A percentile compares a stretch with the other conserved stretches of the same genome.
Conservation (phyloP, 75 land plant species). For the Cryptomeria japonica region DNA sequence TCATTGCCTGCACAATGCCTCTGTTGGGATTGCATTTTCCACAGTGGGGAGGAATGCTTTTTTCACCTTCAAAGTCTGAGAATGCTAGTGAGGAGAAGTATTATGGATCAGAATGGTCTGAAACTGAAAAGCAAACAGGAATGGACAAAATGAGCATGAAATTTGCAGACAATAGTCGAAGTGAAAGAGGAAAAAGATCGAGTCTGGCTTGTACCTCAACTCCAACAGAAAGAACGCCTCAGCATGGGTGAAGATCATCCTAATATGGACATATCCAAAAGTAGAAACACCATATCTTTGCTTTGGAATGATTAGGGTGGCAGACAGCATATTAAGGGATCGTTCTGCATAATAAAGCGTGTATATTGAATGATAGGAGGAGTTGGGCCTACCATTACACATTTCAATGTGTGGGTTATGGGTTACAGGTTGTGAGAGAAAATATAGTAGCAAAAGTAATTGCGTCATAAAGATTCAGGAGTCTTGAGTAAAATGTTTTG, state of each 20-base stretch:
- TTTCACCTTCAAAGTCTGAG: slow-evolving; percentile 43
- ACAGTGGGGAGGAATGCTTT: slow-evolving; percentile 78
- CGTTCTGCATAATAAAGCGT: too few species aligned
- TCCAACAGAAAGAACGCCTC: slow-evolving; percentile 15
- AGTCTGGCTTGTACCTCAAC: slow-evolving; percentile 23
- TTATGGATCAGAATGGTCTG: slow-evolving; percentile 62
- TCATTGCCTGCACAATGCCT: slow-evolving; percentile 51
- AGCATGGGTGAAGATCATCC: not conserved
- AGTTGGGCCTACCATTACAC: too few species aligned
- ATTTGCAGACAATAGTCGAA: slow-evolving; percentile 68
- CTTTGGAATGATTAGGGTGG: too few species aligned
- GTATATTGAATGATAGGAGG: too few species aligned
- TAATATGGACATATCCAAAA: not conserved
- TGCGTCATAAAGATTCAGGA: too few species aligned
- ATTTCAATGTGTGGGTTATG: too few species aligned
- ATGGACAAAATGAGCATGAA: slow-evolving; percentile 55
- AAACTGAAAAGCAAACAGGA: slow-evolving; percentile 54
- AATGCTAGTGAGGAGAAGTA: slow-evolving; percentile 59
- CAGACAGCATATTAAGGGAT: too few species aligned
- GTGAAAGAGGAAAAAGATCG: slow-evolving; percentile 51
- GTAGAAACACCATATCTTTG: too few species aligned
- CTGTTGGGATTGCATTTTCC: slow-evolving; percentile 56
- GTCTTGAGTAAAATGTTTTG: too few species aligned
- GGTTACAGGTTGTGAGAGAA: too few species aligned
- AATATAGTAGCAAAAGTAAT: too few species aligned